Evolutionary conservation across 2,329 filamentous ascomycete genomes (phyloP).

Genomic region (Penicillium italicum): DNA sequence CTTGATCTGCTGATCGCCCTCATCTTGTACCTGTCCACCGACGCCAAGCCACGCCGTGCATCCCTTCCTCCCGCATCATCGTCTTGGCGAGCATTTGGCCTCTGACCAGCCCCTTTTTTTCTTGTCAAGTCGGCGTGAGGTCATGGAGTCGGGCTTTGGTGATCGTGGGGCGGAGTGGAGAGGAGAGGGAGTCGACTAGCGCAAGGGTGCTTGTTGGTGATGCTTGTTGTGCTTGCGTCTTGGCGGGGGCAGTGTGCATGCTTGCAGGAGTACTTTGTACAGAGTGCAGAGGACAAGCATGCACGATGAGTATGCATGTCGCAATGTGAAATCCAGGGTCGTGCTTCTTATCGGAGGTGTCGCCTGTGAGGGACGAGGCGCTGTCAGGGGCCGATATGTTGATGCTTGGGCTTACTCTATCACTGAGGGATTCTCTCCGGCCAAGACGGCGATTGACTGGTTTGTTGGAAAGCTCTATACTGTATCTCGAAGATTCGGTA

Average conservation of each 20-base stretch:
- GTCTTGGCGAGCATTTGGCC: slow-evolving; percentile 21
- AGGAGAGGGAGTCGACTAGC: slow-evolving; percentile 1
- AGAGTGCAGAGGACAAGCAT: too few relatives aligned
- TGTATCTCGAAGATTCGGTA: neutral
- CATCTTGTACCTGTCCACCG: slow-evolving; percentile 4
- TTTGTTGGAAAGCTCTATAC: neutral
- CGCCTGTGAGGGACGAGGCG: neutral
- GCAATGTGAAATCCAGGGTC: neutral
- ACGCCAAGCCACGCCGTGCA: slow-evolving; percentile 30
- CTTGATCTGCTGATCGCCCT: slow-evolving; percentile 17
- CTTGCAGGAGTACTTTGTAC: neutral
- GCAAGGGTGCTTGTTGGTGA: slow-evolving; percentile 13
- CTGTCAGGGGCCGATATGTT: slow-evolving; percentile 1
- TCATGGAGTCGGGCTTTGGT: neutral
- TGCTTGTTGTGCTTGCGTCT: slow-evolving; percentile 11
- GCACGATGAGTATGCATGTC: neutral
- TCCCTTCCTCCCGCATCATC: slow-evolving; percentile 28
- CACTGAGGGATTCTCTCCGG: slow-evolving; percentile 1
- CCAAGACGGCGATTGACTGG: neutral
- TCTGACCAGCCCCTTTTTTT: slow-evolving; percentile 6
- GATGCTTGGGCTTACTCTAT: neutral
- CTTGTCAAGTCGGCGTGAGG: neutral
- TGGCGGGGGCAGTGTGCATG: slow-evolving; percentile 19
- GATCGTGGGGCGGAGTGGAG: slow-evolving; percentile 14
- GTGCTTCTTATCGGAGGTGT: neutral